Evolutionary conservation across 1,284 basidiomycete genomes (phyloP), one percentile per base, ranked within the genome.

Genomic region (Tilletia caries): DNA sequence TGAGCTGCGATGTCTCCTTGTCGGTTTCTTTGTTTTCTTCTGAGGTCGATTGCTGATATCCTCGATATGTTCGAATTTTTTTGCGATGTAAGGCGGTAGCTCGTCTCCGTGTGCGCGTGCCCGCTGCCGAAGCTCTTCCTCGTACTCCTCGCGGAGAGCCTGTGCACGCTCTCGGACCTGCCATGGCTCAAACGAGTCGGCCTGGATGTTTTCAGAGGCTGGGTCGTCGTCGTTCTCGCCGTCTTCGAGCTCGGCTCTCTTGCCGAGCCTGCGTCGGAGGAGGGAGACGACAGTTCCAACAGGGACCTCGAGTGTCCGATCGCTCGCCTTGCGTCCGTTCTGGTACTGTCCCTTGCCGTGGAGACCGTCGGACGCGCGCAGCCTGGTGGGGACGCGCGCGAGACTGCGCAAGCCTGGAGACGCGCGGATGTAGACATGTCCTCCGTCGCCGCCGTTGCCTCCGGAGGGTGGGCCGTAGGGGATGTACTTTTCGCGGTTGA

Each of bases 401-500:
- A 83, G 75, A 32, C 76, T 75, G 25, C 75, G 76, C 1, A 81
- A 70, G 0, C 74, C 71, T 4, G 73, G 68, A 20, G 76, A 77
- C 1, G 76, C 76, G 0, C 75, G 75, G 37, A 83, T 67, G 67
- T 75, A 82, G 62, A 83, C 74, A 18, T 70, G 70, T 0, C 82
- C 82, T 6, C 82, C 82, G 0, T 73, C 67, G 1, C 82, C 81
- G 34, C 82, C 82, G 52, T 77, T 74, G 25, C 81, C 80, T 25
- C 82, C 82, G 12, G 79, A 81, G 0, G 82, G 79, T 20, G 82
- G 82, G 12, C 82, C 82, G 66, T 76, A 77, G n/a, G 75, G 66
- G 37, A 81, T 76, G 66, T 76, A 81, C 73, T 83, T 83, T 69
- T 78, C 82, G 46, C 81, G 77, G 32, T 80, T 73, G 54, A 83